Evolutionary conservation across 108 stramenopile genomes (phyloP).

Genomic region (Mediolabrus comicus): DNA sequence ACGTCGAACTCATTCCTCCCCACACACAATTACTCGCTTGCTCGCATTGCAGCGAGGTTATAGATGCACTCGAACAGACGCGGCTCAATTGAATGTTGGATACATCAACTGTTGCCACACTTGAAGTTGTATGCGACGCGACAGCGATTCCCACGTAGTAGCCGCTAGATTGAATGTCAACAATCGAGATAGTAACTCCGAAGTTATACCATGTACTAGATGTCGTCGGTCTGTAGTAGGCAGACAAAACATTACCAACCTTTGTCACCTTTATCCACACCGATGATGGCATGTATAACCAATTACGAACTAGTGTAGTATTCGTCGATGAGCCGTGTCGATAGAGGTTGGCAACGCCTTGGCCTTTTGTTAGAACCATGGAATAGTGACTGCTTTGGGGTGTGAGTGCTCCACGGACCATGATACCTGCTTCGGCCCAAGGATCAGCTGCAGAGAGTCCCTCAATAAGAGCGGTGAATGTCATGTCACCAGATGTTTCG

Average conservation of each 20-base stretch:
- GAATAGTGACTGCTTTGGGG: constrained; percentile 5
- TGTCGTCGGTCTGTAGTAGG: constrained; percentile 18
- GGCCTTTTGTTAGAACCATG: background rate
- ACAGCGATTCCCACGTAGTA: constrained; percentile 13
- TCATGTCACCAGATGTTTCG: constrained; percentile 38
- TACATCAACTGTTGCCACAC: background rate
- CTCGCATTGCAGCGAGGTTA: background rate
- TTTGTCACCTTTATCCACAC: constrained; percentile 36
- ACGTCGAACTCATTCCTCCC: background rate
- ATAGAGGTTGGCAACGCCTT: constrained; percentile 19
- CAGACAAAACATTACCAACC: constrained; percentile 23
- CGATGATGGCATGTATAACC: background rate
- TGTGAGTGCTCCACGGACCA: constrained; percentile 14
- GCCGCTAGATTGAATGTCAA: constrained; percentile 13
- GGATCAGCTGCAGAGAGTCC: background rate
- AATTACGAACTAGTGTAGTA: background rate
- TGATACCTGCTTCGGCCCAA: constrained; percentile 39
- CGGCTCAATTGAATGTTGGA: constrained; percentile 1
- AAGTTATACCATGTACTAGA: constrained; percentile 28
- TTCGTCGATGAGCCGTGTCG: constrained; percentile 9
- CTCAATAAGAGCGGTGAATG: constrained; percentile 22
- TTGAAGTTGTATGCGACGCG: background rate
- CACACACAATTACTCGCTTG: background rate
- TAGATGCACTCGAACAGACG: background rate
- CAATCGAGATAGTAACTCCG: constrained; percentile 20